phyloP scores from a whole-genome alignment of 2,329 filamentous ascomycete species.

The Teratosphaeria epicoccoides region DNA sequence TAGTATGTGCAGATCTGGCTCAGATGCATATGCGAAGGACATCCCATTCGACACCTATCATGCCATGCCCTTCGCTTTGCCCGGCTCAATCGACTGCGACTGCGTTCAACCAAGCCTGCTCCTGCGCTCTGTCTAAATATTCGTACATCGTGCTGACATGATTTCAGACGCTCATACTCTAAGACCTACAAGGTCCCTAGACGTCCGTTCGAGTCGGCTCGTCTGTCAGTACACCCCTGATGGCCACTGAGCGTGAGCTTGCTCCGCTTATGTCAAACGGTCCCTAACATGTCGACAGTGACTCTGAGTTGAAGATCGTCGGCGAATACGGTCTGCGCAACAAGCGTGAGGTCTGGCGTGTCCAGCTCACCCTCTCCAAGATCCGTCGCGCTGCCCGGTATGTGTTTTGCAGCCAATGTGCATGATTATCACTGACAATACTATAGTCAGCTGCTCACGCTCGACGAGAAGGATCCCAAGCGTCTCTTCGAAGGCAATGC shows the following conservation, averaged over 20 bases:
- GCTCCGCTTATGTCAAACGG: slow-evolving; percentile 91
- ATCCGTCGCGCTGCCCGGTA: slow-evolving; percentile 99
- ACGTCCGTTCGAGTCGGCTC: slow-evolving; percentile 98
- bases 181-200: slow-evolving; percentile 99
- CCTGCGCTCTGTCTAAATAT: not conserved
- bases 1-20: no score
- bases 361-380: slow-evolving; percentile 98
- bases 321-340: slow-evolving; percentile 99
- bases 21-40: not conserved
- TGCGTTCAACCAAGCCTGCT: not conserved
- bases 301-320: slow-evolving; percentile 98
- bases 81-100: not conserved
- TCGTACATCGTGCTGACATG: slow-evolving; percentile 10
- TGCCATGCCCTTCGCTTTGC: not conserved
- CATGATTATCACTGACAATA: slow-evolving; percentile 14
- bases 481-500: slow-evolving; percentile 99
- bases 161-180: slow-evolving; percentile 60
- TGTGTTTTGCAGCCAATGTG: slow-evolving; percentile 25
- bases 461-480: slow-evolving; percentile 99
- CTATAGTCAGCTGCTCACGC: slow-evolving; percentile 91
- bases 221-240: slow-evolving; percentile 82
- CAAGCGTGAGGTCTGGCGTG: slow-evolving; percentile 99
- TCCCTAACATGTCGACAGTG: slow-evolving; percentile 67
- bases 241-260: slow-evolving; percentile 97
- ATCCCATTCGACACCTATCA: not conserved